phyloP scores from a whole-genome alignment of 306 rosid species.

The Cyamopsis tetragonoloba region DNA sequence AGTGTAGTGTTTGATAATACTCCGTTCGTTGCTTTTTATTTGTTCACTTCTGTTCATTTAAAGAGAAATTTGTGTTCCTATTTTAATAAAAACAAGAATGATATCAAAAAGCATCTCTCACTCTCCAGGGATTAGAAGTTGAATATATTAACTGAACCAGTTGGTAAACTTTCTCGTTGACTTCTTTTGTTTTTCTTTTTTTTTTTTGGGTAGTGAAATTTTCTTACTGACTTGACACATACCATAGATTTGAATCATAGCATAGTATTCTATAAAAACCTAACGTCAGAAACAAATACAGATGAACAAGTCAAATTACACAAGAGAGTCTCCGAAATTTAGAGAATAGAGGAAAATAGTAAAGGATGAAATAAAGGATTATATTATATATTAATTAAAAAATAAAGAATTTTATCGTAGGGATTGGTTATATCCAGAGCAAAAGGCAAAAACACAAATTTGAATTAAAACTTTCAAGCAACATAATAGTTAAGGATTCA shows the following conservation, averaged over 20 bases:
- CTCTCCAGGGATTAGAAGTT: not conserved
- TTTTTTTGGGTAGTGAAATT: too few species aligned
- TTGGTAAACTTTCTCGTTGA: not conserved
- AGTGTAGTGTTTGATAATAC: not conserved
- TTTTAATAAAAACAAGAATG: too few species aligned
- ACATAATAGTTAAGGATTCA: not conserved
- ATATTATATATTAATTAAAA: not conserved
- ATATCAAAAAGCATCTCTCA: not conserved
- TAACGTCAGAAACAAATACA: not conserved
- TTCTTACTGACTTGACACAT: constrained; percentile 14
- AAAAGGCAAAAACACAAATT: constrained; percentile 7
- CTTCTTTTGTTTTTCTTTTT: too few species aligned
- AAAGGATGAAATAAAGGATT: not conserved
- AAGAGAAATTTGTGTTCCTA: too few species aligned
- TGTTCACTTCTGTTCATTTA: too few species aligned
- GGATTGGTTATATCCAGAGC: not conserved
- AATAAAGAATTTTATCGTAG: not conserved
- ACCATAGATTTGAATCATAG: constrained; percentile 2
- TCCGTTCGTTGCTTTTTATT: too few species aligned
- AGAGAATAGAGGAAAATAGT: not conserved
- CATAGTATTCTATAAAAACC: not conserved
- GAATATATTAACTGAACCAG: not conserved
- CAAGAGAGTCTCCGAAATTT: not conserved
- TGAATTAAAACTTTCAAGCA: not conserved
- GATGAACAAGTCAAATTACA: constrained; percentile 19